Evolutionary conservation across 2,329 filamentous ascomycete species (phyloP).

Genomic region (Monosporascus sp.): DNA sequence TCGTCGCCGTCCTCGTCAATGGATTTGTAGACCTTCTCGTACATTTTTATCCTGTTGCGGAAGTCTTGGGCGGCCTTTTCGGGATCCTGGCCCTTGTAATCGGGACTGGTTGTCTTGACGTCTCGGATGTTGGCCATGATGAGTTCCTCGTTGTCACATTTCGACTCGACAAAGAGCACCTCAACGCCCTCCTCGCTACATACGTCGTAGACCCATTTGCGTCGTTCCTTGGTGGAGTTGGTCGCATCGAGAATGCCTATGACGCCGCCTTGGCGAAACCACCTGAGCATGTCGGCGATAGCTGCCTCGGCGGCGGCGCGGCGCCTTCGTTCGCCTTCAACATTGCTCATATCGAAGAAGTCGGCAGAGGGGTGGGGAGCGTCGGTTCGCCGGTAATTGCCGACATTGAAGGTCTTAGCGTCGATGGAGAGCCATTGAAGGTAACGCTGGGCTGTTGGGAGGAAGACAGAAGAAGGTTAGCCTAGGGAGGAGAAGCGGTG

Average conservation of each 20-base stretch:
- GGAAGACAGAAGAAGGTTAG: slow-evolving; percentile 11
- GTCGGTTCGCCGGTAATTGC: slow-evolving; percentile 84
- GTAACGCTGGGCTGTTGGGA: slow-evolving; percentile 72
- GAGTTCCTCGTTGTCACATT: slow-evolving; percentile 90
- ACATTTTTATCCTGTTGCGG: slow-evolving; percentile 89
- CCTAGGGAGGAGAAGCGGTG: background rate
- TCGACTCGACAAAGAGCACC: slow-evolving; percentile 93
- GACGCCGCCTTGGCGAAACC: slow-evolving; percentile 77
- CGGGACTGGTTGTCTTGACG: slow-evolving; percentile 93
- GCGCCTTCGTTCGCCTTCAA: slow-evolving; percentile 84
- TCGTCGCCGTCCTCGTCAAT: slow-evolving; percentile 79
- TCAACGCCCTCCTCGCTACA: slow-evolving; percentile 75
- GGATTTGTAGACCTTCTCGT: slow-evolving; percentile 94
- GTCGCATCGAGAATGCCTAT: slow-evolving; percentile 96
- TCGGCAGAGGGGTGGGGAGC: slow-evolving; percentile 88
- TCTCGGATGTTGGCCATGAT: slow-evolving; percentile 98
- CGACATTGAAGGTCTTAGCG: slow-evolving; percentile 94
- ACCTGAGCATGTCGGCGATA: slow-evolving; percentile 87
- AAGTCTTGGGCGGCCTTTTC: slow-evolving; percentile 89
- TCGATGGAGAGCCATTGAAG: slow-evolving; percentile 94
- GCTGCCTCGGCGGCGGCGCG: slow-evolving; percentile 87
- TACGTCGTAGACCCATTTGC: slow-evolving; percentile 84
- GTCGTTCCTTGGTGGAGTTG: slow-evolving; percentile 86
- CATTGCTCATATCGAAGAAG: slow-evolving; percentile 90
- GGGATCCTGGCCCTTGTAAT: slow-evolving; percentile 91